These are phyloP conservation scores for Neurospora cerealis DNA, from an alignment of 495 filamentous ascomycete genomes.

Conservation along the genomic window DNA sequence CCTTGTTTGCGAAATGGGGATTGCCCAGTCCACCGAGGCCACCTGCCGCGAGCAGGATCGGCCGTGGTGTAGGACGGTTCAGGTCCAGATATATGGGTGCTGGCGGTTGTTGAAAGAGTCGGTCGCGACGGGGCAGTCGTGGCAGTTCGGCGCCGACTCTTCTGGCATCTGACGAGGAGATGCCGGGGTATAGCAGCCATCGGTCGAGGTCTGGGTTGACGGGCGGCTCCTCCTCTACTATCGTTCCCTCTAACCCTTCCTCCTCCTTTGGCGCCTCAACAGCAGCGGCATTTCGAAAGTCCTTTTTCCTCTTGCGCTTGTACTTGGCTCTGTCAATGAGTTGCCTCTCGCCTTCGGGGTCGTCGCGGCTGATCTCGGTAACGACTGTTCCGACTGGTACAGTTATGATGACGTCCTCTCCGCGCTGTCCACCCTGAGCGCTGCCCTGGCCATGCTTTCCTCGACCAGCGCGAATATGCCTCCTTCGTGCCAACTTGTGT, in stretches of 20 bases:
- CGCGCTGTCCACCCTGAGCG: conserved; percentile 64
- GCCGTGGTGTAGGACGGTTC: conserved; percentile 65
- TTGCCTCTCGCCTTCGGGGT: conserved; percentile 63
- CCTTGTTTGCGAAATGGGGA: conserved; percentile 73
- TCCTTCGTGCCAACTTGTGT: conserved; percentile 77
- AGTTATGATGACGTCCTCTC: conserved; percentile 76
- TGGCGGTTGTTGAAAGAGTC: conserved; percentile 52
- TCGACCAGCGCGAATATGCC: conserved; percentile 63
- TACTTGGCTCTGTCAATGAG: conserved; percentile 1
- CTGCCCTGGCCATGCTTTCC: conserved; percentile 85
- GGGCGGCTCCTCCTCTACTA: conserved; percentile 6
- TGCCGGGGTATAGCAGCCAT: conserved; percentile 77
- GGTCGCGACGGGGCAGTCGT: conserved; percentile 42
- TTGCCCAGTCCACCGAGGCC: conserved; percentile 87
- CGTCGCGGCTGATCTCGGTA: conserved; percentile 64
- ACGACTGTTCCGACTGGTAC: conserved; percentile 92
- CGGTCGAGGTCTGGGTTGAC: conserved; percentile 46
- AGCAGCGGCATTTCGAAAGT: conserved; percentile 16
- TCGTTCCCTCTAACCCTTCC: conserved; percentile 14
- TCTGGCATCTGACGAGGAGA: conserved; percentile 55
- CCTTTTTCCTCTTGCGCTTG: conserved; percentile 17
- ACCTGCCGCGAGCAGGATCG: conserved; percentile 83
- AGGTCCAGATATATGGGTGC: conserved; percentile 75
- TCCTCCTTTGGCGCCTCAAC: conserved; percentile 17
- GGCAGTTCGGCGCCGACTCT: conserved; percentile 43